Evolutionary conservation across 108 stramenopile species (phyloP).

Genomic region (Mediolabrus comicus): DNA sequence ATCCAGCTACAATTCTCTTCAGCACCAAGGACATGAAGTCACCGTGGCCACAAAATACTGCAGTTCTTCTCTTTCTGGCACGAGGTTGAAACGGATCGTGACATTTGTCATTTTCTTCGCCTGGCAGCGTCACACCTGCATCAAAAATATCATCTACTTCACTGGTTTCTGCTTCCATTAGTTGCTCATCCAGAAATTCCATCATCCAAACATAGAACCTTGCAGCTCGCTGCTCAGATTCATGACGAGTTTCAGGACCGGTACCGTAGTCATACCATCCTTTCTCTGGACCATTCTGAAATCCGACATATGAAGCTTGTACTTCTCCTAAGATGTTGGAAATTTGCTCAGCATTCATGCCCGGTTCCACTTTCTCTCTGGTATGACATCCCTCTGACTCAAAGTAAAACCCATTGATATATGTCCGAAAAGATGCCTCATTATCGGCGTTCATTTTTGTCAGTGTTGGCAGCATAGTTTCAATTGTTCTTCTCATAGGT

Average conservation of each 20-base stretch:
- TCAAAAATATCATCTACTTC: constrained; percentile 64
- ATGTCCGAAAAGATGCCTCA: not conserved
- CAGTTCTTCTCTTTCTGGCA: constrained; percentile 52
- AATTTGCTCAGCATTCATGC: constrained; percentile 68
- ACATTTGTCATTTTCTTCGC: constrained; percentile 62
- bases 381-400: constrained; percentile 76
- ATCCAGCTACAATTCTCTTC: constrained; percentile 72
- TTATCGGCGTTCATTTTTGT: constrained; percentile 21
- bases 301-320: constrained; percentile 48
- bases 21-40: constrained; percentile 77
- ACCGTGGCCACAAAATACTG: constrained; percentile 66
- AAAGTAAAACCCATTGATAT: constrained; percentile 68
- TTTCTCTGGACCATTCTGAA: constrained; percentile 39
- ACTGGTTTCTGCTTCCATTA: constrained; percentile 13
- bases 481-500: constrained; percentile 75
- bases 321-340: constrained; percentile 14
- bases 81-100: constrained; percentile 46
- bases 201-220: constrained; percentile 74
- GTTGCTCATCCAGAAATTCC: constrained; percentile 68
- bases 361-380: constrained; percentile 55
- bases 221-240: constrained; percentile 63
- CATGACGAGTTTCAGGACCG: constrained; percentile 63
- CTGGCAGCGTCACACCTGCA: constrained; percentile 66
- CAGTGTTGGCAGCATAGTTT: constrained; percentile 65
- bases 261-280: constrained; percentile 73